Evolutionary conservation across 345 rosid species (phyloP).

Genomic region (Hypericum perforatum): DNA sequence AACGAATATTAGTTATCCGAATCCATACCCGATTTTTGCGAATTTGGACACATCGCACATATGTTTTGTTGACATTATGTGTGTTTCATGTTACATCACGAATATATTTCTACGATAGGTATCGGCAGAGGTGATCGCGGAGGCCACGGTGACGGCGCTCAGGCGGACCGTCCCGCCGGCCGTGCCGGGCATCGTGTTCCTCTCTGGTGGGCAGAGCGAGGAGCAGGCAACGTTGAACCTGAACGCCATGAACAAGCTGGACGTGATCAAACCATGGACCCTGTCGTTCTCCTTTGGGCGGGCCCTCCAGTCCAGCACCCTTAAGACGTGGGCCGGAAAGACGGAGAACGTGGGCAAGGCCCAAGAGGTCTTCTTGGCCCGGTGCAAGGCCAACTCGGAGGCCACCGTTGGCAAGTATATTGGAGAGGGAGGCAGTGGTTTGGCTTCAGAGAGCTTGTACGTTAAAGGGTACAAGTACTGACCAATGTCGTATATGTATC

Average conservation of each 20-base stretch:
- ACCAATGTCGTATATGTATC: too few species aligned
- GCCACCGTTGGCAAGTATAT: conserved; percentile 70
- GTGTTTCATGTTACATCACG: too few species aligned
- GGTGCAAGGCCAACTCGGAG: conserved; percentile 84
- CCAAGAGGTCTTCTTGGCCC: conserved; percentile 51
- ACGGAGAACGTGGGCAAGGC: conserved; percentile 65
- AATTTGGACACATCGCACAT: too few species aligned
- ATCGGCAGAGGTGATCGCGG: conserved; percentile 58
- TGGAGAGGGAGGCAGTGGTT: conserved; percentile 41
- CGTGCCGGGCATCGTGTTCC: conserved; percentile 79
- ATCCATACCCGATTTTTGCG: too few species aligned
- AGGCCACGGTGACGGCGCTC: conserved; percentile 61
- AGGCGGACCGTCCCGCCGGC: conserved; percentile 84
- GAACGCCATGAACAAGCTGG: conserved; percentile 79
- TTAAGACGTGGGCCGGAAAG: conserved; percentile 84
- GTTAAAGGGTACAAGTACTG: conserved; percentile 82
- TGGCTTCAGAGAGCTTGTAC: conserved; percentile 78
- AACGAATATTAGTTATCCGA: too few species aligned
- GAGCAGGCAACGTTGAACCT: conserved; percentile 75
- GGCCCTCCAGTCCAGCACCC: conserved; percentile 90
- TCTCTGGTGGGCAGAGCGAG: conserved; percentile 88
- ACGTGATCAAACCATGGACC: conserved; percentile 80
- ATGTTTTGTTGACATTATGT: too few species aligned
- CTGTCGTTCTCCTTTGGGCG: conserved; percentile 91
- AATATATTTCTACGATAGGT: conserved; percentile 24